These are phyloP conservation scores for Penicillium sp. DNA, from an alignment of 2,329 filamentous ascomycete species.

Conservation along the genomic window DNA sequence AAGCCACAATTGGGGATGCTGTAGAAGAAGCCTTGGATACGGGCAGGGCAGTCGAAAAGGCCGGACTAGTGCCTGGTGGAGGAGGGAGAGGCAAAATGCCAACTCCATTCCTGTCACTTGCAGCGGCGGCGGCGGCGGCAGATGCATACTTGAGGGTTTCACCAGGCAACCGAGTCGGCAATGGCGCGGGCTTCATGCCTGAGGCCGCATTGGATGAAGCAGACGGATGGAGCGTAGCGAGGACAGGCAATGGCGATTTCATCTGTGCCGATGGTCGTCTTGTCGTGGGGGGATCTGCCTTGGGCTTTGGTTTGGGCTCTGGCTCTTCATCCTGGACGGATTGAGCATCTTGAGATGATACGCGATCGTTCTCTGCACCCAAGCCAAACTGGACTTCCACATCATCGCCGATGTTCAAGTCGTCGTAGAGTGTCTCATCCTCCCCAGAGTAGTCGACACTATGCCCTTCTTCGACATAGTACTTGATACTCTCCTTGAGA, in stretches of 20 bases:
- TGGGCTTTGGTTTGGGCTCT: conserved; percentile 61
- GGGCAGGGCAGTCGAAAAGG: conserved; percentile 51
- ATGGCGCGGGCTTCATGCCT: conserved; percentile 86
- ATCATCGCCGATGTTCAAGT: conserved; percentile 86
- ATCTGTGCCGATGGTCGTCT: conserved; percentile 82
- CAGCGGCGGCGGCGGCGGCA: conserved; percentile 87
- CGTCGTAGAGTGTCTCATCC: conserved; percentile 93
- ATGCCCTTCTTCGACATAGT: conserved; percentile 88
- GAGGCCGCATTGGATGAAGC: conserved; percentile 48
- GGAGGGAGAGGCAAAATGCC: conserved; percentile 92
- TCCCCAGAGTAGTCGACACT: conserved; percentile 82
- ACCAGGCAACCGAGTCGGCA: conserved; percentile 78
- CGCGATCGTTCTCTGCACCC: conserved; percentile 73
- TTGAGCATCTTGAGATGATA: conserved; percentile 92
- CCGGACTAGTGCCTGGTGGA: conserved; percentile 64
- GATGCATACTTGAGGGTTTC: conserved; percentile 96
- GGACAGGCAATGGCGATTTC: conserved; percentile 88
- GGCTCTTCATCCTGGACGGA: conserved; percentile 81
- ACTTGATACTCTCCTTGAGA: conserved; percentile 86
- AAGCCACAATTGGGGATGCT: conserved; percentile 53
- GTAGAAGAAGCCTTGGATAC: conserved; percentile 56
- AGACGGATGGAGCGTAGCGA: conserved; percentile 78
- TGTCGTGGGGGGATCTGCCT: conserved; percentile 57
- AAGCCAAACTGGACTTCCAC: conserved; percentile 78
- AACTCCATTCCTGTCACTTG: conserved; percentile 80